Evolutionary conservation across 805 yeast species (phyloP), one percentile per base, ranked within the genome.

Genomic region (Candida nemodendra): DNA sequence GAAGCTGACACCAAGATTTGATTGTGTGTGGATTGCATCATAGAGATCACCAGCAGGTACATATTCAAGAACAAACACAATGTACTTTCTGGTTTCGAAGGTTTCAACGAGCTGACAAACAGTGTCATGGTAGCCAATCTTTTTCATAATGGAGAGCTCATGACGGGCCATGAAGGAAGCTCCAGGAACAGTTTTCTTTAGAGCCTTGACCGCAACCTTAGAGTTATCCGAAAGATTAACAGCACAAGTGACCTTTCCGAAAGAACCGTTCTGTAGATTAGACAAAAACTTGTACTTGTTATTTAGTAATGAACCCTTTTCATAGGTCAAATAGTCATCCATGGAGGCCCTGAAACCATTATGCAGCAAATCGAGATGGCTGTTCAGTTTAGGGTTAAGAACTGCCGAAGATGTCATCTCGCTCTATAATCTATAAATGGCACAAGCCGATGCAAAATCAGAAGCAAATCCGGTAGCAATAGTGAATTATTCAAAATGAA

Each of bases 31-130:
- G 34, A 73, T 64, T 38, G 72, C 67, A 52, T 83, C 90, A 53
- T 81, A 81, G 34, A 83, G 60, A 47, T 83, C 90, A 23, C 89
- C 89, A 33, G 72, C 67, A 27, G 73, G 68, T 45, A 84, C 80
- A 56, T 75, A 81, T 57, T 84, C 90, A 52, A 84, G 65, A 12
- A 81, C 81, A 47, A 84, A 53, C 15, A 78, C 70, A 43, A 72
- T 69, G 47, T 70, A 71, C 15, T 69, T 62, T 5, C 64, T 59
- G 11, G 83, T 72, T 49, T 79, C 81, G 47, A 80, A 78, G 42
- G 65, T 63, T 44, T 81, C 80, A 17, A 79, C 48, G 48, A 84
- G 59, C 38, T 74, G 71, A 51, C 87, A 80, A 27, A 83, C 69
- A 57, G 78, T 72, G 18, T 64, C 67, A 57, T 78, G 78, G 39